Base-by-base conservation (phyloP, 1,284 basidiomycete species). In the Malassezia brasiliensis region DNA sequence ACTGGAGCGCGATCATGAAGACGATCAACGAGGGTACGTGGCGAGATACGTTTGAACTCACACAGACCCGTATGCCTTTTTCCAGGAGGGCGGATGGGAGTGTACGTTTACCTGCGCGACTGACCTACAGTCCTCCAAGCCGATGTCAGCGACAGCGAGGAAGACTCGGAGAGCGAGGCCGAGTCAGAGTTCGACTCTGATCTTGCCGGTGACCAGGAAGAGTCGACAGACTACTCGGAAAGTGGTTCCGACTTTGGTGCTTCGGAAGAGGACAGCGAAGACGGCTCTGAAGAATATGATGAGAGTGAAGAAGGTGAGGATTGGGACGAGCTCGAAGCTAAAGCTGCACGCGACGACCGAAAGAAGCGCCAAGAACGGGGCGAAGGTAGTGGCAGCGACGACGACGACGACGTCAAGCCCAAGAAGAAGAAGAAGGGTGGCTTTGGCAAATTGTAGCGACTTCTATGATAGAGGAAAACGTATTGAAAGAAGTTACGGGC, bases 11-110 rank as follows among this genome's bases (percentile, higher is more conserved):
- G 3, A 96, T 99, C 74, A 94, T 73, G 65, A 69, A 71, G 61
- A 73, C 68, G 34, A 65, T 74, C 59, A 66, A 68, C 57, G 69
- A 73, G 34, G 64, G 22, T 41, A n/a, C 10, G 30, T 46, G 2
- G 17, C 2, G 25, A 6, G 3, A 12, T 17, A 25, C 30, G 20
- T 40, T 2, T 2, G 17, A 40, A 10, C 35, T 41, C 85, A 94
- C 77, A 93, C 96, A 62, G 88, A 87, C 67, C 91, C 94, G 0
- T 85, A 88, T 69, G 88, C 88, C 49, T 99, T 98, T 79, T 99
- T 94, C 83, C 85, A 85, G 62, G 84, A 87, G 52, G 91, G 90
- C 28, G 94, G 94, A 31, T 98, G 94, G 94, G 80, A 79, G 55
- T 96, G 45, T 47, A 47, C 17, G 45, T 47, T 12, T 14, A 11